phyloP scores from a whole-genome alignment of 129 eudicot genomes.

The Dittrichia graveolens region DNA sequence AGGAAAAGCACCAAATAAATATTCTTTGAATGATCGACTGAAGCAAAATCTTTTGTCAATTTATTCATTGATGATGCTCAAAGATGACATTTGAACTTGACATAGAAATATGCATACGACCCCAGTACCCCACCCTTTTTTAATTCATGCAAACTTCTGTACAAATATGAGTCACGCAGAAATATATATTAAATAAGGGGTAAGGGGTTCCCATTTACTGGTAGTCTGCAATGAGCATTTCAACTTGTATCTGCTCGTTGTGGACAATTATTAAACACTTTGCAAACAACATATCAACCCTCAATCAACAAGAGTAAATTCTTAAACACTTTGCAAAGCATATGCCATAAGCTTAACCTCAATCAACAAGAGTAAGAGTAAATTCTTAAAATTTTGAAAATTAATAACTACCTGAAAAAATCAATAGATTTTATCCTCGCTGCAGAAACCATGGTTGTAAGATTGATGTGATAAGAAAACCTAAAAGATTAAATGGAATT shows the following conservation, averaged over 20 bases:
- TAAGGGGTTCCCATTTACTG: no score
- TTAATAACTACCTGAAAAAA: conserved; percentile 67
- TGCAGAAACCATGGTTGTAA: conserved; percentile 54
- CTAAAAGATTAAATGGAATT: conserved; percentile 18
- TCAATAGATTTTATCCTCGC: conserved; percentile 81
- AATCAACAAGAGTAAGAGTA: no score
- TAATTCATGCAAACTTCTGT: no score
- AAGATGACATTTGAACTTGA: neutral
- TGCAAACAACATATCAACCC: conserved; percentile 5
- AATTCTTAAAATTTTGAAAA: neutral
- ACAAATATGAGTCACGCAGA: no score
- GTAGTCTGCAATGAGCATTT: neutral
- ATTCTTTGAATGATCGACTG: neutral
- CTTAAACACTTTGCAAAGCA: no score
- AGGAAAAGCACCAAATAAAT: neutral
- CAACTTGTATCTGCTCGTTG: neutral
- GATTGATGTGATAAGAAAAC: conserved; percentile 25
- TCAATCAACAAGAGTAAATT: no score
- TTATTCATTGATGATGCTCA: neutral
- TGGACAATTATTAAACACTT: conserved; percentile 6
- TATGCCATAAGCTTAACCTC: neutral
- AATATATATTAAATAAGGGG: no score
- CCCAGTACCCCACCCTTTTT: no score
- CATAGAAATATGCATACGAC: neutral
- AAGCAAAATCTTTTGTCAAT: neutral